phyloP scores from a whole-genome alignment of 768 basidiomycete genomes.

The Termitomyces sp. region DNA sequence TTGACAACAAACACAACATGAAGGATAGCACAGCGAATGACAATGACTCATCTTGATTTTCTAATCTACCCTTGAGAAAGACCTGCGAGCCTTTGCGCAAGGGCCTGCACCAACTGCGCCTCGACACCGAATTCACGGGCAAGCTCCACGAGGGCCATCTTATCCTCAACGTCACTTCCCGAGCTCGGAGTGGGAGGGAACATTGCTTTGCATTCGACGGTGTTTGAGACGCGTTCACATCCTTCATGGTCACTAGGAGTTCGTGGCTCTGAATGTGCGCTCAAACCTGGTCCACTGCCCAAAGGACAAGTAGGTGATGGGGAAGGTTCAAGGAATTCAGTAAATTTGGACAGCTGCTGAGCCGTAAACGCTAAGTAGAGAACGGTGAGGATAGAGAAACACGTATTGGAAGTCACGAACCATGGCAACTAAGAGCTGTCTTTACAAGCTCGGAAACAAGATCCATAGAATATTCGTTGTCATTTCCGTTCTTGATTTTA shows the following conservation, averaged over 20 bases:
- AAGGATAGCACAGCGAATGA: constrained; percentile 4
- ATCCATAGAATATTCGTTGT: constrained; percentile 31
- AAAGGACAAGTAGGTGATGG: constrained; percentile 2
- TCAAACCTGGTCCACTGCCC: constrained; percentile 13
- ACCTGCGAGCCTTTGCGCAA: constrained; percentile 51
- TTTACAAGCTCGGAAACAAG: constrained; percentile 39
- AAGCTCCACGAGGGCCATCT: constrained; percentile 42
- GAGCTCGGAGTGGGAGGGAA: constrained; percentile 8
- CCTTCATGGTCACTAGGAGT: constrained; percentile 19
- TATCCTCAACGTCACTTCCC: constrained; percentile 8
- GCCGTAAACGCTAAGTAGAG: constrained; percentile 49
- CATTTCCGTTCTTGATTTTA: constrained; percentile 24
- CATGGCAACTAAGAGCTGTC: constrained; percentile 51
- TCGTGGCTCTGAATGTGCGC: constrained; percentile 16
- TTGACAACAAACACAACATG: constrained; percentile 1
- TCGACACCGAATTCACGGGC: constrained; percentile 76
- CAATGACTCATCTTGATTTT: background rate
- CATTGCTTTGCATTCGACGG: constrained; percentile 3
- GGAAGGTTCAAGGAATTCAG: constrained; percentile 32
- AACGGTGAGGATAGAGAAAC: background rate
- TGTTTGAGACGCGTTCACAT: constrained; percentile 7
- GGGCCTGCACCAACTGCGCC: constrained; percentile 58
- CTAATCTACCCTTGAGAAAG: constrained; percentile 7
- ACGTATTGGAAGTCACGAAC: constrained; percentile 27
- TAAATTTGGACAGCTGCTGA: constrained; percentile 48